phyloP scores from a whole-genome alignment of 371 early-diverging fungal species.

The Funneliformis caledonium region DNA sequence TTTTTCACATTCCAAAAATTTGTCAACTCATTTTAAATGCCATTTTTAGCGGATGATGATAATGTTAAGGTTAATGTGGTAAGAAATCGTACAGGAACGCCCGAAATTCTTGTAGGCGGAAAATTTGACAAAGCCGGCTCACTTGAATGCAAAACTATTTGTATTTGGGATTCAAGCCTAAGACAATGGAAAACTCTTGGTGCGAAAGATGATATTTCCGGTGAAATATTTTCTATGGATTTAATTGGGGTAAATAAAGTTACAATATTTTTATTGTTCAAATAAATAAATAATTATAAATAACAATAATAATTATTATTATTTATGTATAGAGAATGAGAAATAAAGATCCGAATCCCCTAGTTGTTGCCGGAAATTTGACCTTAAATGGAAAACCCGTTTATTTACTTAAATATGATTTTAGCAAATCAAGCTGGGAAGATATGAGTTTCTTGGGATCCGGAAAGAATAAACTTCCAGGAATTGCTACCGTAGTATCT shows the following conservation, averaged over 20 bases:
- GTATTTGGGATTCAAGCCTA: constrained; percentile 46
- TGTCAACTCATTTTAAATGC: not conserved
- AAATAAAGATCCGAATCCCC: constrained; percentile 46
- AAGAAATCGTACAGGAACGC: constrained; percentile 44
- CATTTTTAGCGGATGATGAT: constrained; percentile 44
- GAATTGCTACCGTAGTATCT: constrained; percentile 48
- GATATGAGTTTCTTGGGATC: constrained; percentile 49
- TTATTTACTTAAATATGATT: constrained; percentile 58
- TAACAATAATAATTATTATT: not conserved
- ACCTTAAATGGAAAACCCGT: constrained; percentile 49
- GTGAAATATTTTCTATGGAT: constrained; percentile 56
- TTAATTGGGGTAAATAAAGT: constrained; percentile 53
- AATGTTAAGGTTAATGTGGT: constrained; percentile 53
- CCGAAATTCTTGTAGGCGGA: constrained; percentile 57
- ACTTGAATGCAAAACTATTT: constrained; percentile 54
- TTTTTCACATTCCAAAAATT: not conserved
- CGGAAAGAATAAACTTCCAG: constrained; percentile 47
- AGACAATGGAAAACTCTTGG: constrained; percentile 38
- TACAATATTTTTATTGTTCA: not conserved
- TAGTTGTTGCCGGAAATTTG: constrained; percentile 59
- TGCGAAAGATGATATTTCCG: constrained; percentile 49
- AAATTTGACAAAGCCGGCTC: constrained; percentile 58
- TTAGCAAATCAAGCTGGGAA: constrained; percentile 51
- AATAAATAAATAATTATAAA: not conserved
- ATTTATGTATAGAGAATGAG: not conserved